These are phyloP conservation scores for Plectosphaerella plurivora DNA, from an alignment of 2,329 filamentous ascomycete genomes.

Conservation along the genomic window DNA sequence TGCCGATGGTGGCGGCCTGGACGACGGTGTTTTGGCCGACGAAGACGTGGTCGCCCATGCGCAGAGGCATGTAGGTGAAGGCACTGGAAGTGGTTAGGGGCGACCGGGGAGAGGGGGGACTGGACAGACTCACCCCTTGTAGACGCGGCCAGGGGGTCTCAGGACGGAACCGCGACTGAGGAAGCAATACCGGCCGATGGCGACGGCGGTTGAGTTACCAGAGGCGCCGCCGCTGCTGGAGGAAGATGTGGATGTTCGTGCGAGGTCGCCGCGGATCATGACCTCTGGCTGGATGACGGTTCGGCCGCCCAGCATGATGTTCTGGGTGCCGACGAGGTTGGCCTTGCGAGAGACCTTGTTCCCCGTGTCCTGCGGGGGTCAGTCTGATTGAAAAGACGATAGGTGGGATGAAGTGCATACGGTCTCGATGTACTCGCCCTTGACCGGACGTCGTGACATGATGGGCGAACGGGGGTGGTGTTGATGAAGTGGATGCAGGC, in stretches of 20 bases:
- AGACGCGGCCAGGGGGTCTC: slow-evolving; percentile 76
- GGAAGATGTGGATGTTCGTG: slow-evolving; percentile 46
- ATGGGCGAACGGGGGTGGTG: slow-evolving; percentile 16
- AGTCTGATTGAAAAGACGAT: not conserved
- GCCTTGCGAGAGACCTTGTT: slow-evolving; percentile 97
- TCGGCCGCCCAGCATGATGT: slow-evolving; percentile 95
- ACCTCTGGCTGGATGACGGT: slow-evolving; percentile 95
- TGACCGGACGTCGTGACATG: slow-evolving; percentile 74
- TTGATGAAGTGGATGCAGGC: not conserved
- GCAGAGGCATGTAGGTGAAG: slow-evolving; percentile 81
- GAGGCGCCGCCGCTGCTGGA: slow-evolving; percentile 31
- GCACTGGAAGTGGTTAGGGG: slow-evolving; percentile 26
- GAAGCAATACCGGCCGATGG: slow-evolving; percentile 88
- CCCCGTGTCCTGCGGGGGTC: slow-evolving; percentile 70
- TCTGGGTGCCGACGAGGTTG: slow-evolving; percentile 88
- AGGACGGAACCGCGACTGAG: slow-evolving; percentile 74
- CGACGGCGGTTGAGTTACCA: slow-evolving; percentile 64
- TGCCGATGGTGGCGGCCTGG: slow-evolving; percentile 78
- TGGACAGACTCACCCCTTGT: slow-evolving; percentile 54
- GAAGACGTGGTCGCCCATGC: slow-evolving; percentile 93
- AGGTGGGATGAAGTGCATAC: slow-evolving; percentile 41
- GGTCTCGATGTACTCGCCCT: slow-evolving; percentile 96
- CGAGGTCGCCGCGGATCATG: slow-evolving; percentile 87
- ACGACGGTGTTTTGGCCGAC: slow-evolving; percentile 72
- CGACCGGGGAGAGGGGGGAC: not conserved